Conservation (phyloP, 2,329 filamentous ascomycete species). For the Zarea fungicola region DNA sequence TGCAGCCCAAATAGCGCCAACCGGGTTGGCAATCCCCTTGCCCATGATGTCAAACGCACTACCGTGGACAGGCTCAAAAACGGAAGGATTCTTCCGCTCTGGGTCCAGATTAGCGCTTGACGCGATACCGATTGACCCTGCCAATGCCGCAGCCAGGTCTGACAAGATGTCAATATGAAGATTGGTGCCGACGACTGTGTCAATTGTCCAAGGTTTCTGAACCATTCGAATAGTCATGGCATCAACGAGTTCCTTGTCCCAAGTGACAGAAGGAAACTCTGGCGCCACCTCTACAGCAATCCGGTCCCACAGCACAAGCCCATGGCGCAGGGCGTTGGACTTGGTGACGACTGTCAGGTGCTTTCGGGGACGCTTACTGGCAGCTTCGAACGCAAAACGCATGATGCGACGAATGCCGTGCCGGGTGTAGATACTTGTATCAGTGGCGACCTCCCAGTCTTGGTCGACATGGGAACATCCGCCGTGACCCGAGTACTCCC, state of each 20-base stretch:
- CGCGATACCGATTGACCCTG: conserved; percentile 67
- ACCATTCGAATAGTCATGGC: conserved; percentile 63
- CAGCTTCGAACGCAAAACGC: conserved; percentile 58
- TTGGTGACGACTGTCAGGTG: conserved; percentile 60
- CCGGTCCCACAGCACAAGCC: conserved; percentile 66
- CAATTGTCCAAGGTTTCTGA: conserved; percentile 51
- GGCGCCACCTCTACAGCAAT: conserved; percentile 48
- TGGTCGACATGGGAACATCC: conserved; percentile 54
- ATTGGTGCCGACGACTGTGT: conserved; percentile 61
- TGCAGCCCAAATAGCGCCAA: conserved; percentile 55
- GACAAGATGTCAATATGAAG: conserved; percentile 62
- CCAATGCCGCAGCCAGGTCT: conserved; percentile 64
- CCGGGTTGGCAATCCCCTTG: conserved; percentile 52
- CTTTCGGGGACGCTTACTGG: conserved; percentile 51
- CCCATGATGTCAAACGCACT: conserved; percentile 55
- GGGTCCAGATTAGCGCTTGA: conserved; percentile 66
- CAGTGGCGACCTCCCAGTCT: conserved; percentile 57
- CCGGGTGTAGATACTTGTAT: conserved; percentile 58
- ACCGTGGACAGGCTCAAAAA: conserved; percentile 59
- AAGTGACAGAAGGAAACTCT: conserved; percentile 55
- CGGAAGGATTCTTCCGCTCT: conserved; percentile 44
- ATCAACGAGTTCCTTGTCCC: conserved; percentile 63
- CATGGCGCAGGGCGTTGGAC: conserved; percentile 60
- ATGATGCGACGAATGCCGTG: conserved; percentile 55
- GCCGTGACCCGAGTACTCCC: conserved; percentile 61